Conservation (phyloP, 1,284 basidiomycete genomes). For the Moniliophthora roreri region DNA sequence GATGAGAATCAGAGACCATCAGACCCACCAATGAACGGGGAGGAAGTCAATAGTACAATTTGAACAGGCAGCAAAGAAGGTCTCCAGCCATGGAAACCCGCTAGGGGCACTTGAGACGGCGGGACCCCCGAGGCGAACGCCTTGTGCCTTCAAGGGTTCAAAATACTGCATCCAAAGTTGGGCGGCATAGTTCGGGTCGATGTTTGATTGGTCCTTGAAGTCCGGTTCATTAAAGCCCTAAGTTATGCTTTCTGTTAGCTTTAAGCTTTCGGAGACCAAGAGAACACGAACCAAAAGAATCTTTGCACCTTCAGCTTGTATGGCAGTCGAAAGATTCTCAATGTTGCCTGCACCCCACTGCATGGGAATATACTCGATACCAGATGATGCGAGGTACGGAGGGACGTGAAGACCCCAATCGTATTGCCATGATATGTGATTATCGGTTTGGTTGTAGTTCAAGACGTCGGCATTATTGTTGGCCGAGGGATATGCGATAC, state of each 20-base stretch:
- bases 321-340: constrained; percentile 34
- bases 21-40: constrained; percentile 35
- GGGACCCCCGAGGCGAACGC: constrained; percentile 61
- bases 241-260: constrained; percentile 1
- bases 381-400: constrained; percentile 37
- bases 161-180: constrained; percentile 64
- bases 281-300: constrained; percentile 36
- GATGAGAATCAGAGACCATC: background rate
- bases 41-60: constrained; percentile 53
- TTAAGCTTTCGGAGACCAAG: background rate
- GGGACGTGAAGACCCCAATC: constrained; percentile 44
- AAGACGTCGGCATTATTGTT: constrained; percentile 38
- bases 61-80: constrained; percentile 52
- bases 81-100: constrained; percentile 54
- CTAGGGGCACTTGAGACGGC: constrained; percentile 59
- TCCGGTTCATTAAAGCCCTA: constrained; percentile 62
- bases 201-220: constrained; percentile 59
- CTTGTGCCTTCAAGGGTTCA: constrained; percentile 51
- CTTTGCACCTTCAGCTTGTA: constrained; percentile 38
- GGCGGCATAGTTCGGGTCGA: constrained; percentile 52
- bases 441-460: constrained; percentile 43
- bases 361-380: constrained; percentile 48
- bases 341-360: constrained; percentile 45
- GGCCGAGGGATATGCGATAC: constrained; percentile 40
- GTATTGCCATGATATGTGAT: constrained; percentile 45